Base-by-base conservation (phyloP, 345 rosid genomes). In the Orychophragmus violaceus region DNA sequence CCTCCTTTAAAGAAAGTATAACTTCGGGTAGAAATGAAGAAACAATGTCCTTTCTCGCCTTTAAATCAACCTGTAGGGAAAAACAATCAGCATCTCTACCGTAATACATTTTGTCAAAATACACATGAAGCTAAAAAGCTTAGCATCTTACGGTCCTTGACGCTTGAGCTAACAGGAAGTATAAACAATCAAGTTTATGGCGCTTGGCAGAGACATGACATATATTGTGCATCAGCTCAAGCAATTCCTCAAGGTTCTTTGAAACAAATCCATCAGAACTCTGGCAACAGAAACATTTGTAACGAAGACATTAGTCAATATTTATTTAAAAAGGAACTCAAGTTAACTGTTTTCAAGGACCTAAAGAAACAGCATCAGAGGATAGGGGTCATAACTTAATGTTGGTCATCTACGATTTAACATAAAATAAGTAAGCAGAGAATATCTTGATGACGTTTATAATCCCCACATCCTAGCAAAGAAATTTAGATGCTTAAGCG, bases 131-230 rank as follows among this genome's bases (percentile, higher is more conserved):
- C 23, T 23, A 57, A 27, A 71, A 16, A 50, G 27, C 12, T 52
- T 21, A 56, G 25, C 21, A 28, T 62, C 60, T 45, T 68, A 55
- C 68, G 42, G 81, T 89, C 90, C 82, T 90, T 55, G 85, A 81
- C 12, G 76, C 81, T 79, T 82, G 80, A 51, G 79, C 87, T 57
- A 88, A 79, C 6, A 94, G 76, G 81, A 78, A 77, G 80, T 94
- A 81, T 72, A 94, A 79, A 78, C 99, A 94, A 60, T 90, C 95
- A 59, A 94, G 96, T 61, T 96, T 87, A 66, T 90, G 87, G 46
- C 86, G 87, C 82, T 83, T 94, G 53, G 97, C 97, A 73, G 97
- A 90, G 70, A 88, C 92, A 77, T 90, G 97, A 70, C 96, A 87
- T 70, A 83, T 84, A 62, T 88, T 84, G 39, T 82, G 80, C 97